These are phyloP conservation scores for Populus hybrid DNA, from an alignment of 441 rosid species.

Conservation along the genomic window DNA sequence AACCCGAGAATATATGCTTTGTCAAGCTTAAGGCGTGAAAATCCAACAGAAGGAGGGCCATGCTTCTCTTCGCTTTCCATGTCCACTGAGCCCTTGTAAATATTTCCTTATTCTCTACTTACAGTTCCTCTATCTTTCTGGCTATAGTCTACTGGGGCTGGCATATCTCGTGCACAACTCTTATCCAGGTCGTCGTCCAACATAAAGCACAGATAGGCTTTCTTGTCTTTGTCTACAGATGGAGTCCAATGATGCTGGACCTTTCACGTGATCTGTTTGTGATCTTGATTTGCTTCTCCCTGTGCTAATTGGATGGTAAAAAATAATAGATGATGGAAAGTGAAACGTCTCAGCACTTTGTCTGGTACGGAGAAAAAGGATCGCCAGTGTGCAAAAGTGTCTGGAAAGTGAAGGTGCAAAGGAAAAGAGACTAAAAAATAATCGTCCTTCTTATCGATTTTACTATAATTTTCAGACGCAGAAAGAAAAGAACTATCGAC, in stretches of 20 bases:
- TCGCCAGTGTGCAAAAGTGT: not conserved
- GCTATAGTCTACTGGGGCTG: not conserved
- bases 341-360: not conserved
- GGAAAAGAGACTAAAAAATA: not conserved
- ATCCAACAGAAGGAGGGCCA: constrained; percentile 12
- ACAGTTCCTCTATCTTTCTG: constrained; percentile 12
- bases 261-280: not conserved
- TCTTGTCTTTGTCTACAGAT: not conserved
- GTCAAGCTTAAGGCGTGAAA: constrained; percentile 33
- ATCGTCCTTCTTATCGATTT: constrained; percentile 1
- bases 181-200: not conserved
- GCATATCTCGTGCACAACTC: not conserved
- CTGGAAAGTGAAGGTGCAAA: constrained; percentile 4
- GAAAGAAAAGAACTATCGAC: not conserved
- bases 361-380: not conserved
- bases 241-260: no score
- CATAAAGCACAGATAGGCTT: not conserved
- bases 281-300: not conserved
- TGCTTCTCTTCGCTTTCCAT: constrained; percentile 18
- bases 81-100: constrained; percentile 14
- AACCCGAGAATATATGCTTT: constrained; percentile 60
- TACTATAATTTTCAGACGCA: not conserved
- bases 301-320: not conserved
- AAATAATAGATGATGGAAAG: not conserved
- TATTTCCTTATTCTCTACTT: constrained; percentile 8